Evolutionary conservation across 345 rosid genomes (phyloP), one percentile per base, ranked within the genome.

Genomic region (Crucihimalaya himalaica): DNA sequence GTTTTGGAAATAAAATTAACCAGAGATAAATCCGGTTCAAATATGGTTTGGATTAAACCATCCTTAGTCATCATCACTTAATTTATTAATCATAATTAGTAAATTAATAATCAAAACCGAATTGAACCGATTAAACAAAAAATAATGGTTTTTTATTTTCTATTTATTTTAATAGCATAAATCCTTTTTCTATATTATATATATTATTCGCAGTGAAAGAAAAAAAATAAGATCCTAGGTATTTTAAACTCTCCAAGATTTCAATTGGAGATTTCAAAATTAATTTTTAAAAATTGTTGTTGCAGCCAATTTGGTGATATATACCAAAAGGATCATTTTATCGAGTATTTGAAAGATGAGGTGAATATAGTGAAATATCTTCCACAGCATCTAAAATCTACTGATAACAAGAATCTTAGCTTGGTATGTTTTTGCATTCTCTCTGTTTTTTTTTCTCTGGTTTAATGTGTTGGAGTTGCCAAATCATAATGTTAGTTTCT

Each of bases 191-290:
- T n/a, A n/a, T n/a, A n/a, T n/a, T n/a, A n/a, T n/a, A n/a, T n/a
- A n/a, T n/a, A n/a, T n/a, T n/a, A n/a, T n/a, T n/a, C n/a, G n/a
- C n/a, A n/a, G n/a, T n/a, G n/a, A n/a, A n/a, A n/a, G n/a, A n/a
- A n/a, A n/a, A n/a, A n/a, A n/a, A n/a, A n/a, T n/a, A 86, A 76
- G 98, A 94, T 85, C 96, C 97, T 2, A 94, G 97, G 97, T 91
- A 78, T 1, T 6, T 15, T 62, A 83, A 48, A 16, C 74, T 69
- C 59, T 11, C 54, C 28, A 62, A 52, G 57, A 39, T 45, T 73
- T 53, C 35, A n/a, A n/a, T n/a, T n/a, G n/a, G n/a, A n/a, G n/a
- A n/a, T n/a, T n/a, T n/a, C n/a, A 50, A 42, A 57, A 31, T 54
- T 15, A 8, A 25, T 35, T 2, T 10, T 5, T 3, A 8, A n/a